phyloP scores from a whole-genome alignment of 2,329 filamentous ascomycete genomes.

The Plenodomus tracheiphilus region DNA sequence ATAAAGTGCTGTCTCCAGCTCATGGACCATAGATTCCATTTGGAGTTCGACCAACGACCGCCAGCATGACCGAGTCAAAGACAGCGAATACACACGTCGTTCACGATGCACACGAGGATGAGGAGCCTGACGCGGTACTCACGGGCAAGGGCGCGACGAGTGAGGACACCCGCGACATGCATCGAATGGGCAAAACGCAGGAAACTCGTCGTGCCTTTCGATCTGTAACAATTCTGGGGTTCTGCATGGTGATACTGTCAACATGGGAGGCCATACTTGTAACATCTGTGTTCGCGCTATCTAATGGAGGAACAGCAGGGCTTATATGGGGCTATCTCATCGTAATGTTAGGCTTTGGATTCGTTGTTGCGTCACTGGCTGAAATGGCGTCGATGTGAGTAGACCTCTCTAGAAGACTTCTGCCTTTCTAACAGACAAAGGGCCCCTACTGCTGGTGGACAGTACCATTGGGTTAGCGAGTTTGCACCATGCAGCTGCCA shows the following conservation, averaged over 20 bases:
- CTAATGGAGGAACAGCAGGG: slow-evolving; percentile 12
- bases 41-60: too few relatives aligned
- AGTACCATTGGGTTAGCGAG: slow-evolving; percentile 32
- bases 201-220: slow-evolving; percentile 20
- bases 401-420: background rate
- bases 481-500: slow-evolving; percentile 42
- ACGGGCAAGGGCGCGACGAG: slow-evolving; percentile 20
- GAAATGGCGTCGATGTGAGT: slow-evolving; percentile 39
- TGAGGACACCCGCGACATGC: slow-evolving; percentile 23
- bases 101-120: too few relatives aligned
- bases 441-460: slow-evolving; percentile 22
- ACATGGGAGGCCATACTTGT: slow-evolving; percentile 25
- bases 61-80: too few relatives aligned
- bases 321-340: slow-evolving; percentile 31
- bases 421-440: background rate
- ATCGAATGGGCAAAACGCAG: slow-evolving; percentile 29
- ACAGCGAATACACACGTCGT: too few relatives aligned
- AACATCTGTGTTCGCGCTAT: slow-evolving; percentile 14
- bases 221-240: slow-evolving; percentile 19
- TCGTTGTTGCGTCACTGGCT: slow-evolving; percentile 26
- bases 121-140: background rate
- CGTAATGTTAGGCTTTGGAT: slow-evolving; percentile 21
- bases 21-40: too few relatives aligned
- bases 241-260: slow-evolving; percentile 23
- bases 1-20: too few relatives aligned